Conservation (phyloP, 805 yeast species). For the Ogataea paraovalis region DNA sequence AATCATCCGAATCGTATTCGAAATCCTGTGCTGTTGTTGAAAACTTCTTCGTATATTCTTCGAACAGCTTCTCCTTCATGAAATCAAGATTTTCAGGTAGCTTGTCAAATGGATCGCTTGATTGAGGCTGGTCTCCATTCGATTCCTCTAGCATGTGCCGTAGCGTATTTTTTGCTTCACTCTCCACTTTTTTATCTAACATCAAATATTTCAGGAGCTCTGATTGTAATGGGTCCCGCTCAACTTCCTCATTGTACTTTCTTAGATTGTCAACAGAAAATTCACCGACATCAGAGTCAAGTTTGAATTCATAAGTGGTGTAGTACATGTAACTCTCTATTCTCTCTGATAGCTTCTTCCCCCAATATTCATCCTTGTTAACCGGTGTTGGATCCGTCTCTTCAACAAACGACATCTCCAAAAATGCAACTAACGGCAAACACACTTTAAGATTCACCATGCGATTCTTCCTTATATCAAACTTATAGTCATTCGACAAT, state of each 20-base stretch:
- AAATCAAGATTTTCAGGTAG: not conserved
- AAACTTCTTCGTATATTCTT: constrained; percentile 11
- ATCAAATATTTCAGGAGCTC: constrained; percentile 23
- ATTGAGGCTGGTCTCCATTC: constrained; percentile 10
- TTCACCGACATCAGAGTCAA: constrained; percentile 93
- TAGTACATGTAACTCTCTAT: not conserved
- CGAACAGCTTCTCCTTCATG: constrained; percentile 5
- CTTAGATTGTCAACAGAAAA: constrained; percentile 2
- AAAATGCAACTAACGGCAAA: not conserved
- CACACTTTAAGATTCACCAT: not conserved
- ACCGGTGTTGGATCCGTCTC: not conserved
- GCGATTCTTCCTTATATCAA: not conserved
- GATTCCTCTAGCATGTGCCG: not conserved
- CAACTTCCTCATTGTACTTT: constrained; percentile 13
- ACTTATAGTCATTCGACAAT: not conserved
- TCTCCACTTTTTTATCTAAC: constrained; percentile 17
- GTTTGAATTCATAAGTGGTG: constrained; percentile 66
- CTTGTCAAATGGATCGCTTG: not conserved
- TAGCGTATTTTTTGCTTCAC: not conserved
- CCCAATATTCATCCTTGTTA: not conserved
- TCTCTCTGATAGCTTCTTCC: not conserved
- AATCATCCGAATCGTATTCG: constrained; percentile 11
- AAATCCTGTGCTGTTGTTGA: constrained; percentile 15
- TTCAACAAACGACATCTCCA: not conserved
- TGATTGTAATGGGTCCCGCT: constrained; percentile 25